Evolutionary conservation across 176 grass and related monocot genomes (phyloP), one percentile per base, ranked within the genome.

Genomic region (Themeda triandra): DNA sequence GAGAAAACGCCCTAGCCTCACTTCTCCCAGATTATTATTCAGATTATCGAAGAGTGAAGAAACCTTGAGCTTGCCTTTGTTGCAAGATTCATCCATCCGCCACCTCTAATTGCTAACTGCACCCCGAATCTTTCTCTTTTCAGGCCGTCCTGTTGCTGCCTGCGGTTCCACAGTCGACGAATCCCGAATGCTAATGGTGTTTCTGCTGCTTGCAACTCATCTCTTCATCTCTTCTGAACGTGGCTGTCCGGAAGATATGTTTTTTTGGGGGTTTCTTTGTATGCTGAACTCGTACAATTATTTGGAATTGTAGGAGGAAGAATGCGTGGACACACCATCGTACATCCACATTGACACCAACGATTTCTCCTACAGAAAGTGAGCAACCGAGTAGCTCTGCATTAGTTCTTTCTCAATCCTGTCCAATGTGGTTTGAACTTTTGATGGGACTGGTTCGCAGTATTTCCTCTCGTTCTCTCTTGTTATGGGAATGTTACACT

Each of bases 291-390:
- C 28, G 9, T 56, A 9, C 5, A 12, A 48, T 51, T 75, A 17
- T 67, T 41, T 49, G 44, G 18, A 24, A 24, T 66, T 32, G 37
- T 18, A 95, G 93, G 93, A 92, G 63, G 82, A 90, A 84, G 81
- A 77, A 66, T 65, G 21, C 30, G 41, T 81, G 46, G 82, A 80
- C 30, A 65, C 80, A 27, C 89, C 93, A 7, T 71, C 78, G 71
- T 98, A 95, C 86, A 96, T 88, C 76, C 84, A 92, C 78, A 94
- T 96, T 40, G 93, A 96, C 69, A 84, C 77, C 69, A 98, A 98
- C 51, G 91, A 94, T 80, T 98, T 98, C 62, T 89, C 81, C 53
- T 85, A 92, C 62, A 88, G 93, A 69, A 98, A 88, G 93, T 98
- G 88, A 88, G 48, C 80, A 56, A 86, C 91, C 93, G 86, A 88